These are phyloP conservation scores for Eragrostis curvula DNA, from an alignment of 176 grass and related monocot genomes.

Conservation along the genomic window DNA sequence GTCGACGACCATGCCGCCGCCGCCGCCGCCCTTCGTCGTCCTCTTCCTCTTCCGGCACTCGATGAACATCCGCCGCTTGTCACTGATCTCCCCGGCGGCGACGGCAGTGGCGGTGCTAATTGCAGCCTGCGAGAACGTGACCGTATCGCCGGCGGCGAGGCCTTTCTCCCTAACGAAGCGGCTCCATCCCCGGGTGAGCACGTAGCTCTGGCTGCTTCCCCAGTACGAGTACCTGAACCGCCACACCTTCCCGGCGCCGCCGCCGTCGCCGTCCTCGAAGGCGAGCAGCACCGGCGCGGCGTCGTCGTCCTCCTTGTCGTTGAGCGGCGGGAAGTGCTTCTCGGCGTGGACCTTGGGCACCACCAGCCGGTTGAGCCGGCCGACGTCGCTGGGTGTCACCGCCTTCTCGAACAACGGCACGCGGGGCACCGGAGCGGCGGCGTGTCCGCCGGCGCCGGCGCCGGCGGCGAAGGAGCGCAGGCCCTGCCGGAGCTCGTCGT, in stretches of 20 bases:
- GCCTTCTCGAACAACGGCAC: constrained; percentile 64
- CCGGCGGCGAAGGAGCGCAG: not conserved
- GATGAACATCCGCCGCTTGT: too few species aligned
- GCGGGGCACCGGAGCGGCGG: not conserved
- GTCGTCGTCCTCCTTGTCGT: too few species aligned
- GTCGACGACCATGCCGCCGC: not conserved
- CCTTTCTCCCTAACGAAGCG: constrained; percentile 86
- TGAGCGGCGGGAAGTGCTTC: too few species aligned
- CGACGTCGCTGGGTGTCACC: constrained; percentile 74
- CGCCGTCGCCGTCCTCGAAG: too few species aligned
- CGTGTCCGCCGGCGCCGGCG: not conserved
- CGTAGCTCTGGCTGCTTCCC: constrained; percentile 94
- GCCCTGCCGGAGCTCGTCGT: constrained; percentile 51
- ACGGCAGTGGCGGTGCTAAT: not conserved
- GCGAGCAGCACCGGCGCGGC: too few species aligned
- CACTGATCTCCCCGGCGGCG: not conserved
- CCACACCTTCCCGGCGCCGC: constrained; percentile 64
- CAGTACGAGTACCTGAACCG: constrained; percentile 80
- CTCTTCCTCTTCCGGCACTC: constrained; percentile 13
- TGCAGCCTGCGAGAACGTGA: constrained; percentile 10
- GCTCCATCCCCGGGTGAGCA: constrained; percentile 91
- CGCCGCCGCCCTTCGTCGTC: not conserved
- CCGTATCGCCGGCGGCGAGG: constrained; percentile 41
- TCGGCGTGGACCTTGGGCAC: too few species aligned
- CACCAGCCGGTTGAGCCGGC: constrained; percentile 68